Base-by-base conservation (phyloP, 768 basidiomycete species). In the Boletus sensibilis region DNA sequence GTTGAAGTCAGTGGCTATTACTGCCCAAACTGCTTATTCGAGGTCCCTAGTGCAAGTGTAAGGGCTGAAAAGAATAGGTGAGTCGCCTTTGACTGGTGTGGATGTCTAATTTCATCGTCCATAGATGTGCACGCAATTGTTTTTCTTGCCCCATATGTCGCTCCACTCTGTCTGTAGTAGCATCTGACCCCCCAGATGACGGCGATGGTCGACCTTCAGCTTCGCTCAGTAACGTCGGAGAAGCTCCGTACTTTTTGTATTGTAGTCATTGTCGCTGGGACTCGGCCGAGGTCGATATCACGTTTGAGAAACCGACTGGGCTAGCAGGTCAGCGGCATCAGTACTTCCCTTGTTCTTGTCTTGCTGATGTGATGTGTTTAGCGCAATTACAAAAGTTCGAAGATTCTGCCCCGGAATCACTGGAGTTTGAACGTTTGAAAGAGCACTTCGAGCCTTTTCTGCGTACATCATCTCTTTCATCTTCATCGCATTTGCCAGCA, bases 11-110 rank as follows among this genome's bases (percentile, higher is more conserved):
- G 92, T 69, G 92, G 92, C 41, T 99, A 98, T 71, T 98, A 93
- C 72, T 99, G 97, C 70, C 97, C 97, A 33, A 95, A 96, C 71
- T 99, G 97, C 71, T 79, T 98, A 18, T 99, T 98, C 71, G 97
- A 99, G 70, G 97, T 99, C 12, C 96, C 97, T 1, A 94, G 89
- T 69, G 97, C 97, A 3, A 97, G 94, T 65, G 97, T 99, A n/a
- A 81, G 97, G 52, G 94, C 91, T 13, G 97, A 99, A 74, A 96
- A 94, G 81, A 98, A 97, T 67, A 82, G 95, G 96, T 92, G 60
- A 63, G 59, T 46, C 14, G 74, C 59, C 35, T 18, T 52, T 37
- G 23, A 13, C 23, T 31, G 29, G 37, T 3, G n/a, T 40, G 46
- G 48, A 39, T 52, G 39, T 34, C 34, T 18, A 34, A 21, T 49